Conservation (phyloP, 495 filamentous ascomycete genomes). For the Coniosporium apollinis region DNA sequence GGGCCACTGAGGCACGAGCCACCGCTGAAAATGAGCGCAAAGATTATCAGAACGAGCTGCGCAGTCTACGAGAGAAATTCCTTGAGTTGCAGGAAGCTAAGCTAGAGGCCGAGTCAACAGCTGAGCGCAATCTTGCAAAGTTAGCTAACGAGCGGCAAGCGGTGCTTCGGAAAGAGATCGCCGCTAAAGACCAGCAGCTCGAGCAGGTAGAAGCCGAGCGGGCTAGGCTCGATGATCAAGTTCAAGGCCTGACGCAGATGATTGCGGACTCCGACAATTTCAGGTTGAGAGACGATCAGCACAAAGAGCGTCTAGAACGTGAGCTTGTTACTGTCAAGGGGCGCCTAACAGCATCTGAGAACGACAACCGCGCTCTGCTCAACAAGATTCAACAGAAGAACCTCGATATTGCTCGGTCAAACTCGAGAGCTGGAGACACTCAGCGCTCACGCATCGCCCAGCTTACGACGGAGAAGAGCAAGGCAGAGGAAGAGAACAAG, state of each 20-base stretch:
- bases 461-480: slow-evolving; percentile 71
- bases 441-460: slow-evolving; percentile 60
- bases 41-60: slow-evolving; percentile 71
- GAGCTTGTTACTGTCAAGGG: slow-evolving; percentile 90
- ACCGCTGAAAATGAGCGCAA: slow-evolving; percentile 74
- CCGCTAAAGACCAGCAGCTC: slow-evolving; percentile 49
- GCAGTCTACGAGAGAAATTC: slow-evolving; percentile 65
- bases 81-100: slow-evolving; percentile 71
- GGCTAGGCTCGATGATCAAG: slow-evolving; percentile 49
- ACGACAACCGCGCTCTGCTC: slow-evolving; percentile 86
- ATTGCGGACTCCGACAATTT: slow-evolving; percentile 81
- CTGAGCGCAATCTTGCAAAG: slow-evolving; percentile 61
- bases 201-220: slow-evolving; percentile 63
- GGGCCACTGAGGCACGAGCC: slow-evolving; percentile 64
- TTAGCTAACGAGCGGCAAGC: slow-evolving; percentile 70
- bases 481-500: slow-evolving; percentile 67
- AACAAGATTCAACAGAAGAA: slow-evolving; percentile 98
- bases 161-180: slow-evolving; percentile 60
- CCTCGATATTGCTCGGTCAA: slow-evolving; percentile 84
- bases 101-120: slow-evolving; percentile 59
- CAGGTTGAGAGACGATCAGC: slow-evolving; percentile 72
- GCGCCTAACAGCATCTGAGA: slow-evolving; percentile 80
- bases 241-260: slow-evolving; percentile 65
- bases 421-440: slow-evolving; percentile 68
- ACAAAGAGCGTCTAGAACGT: slow-evolving; percentile 80